Percentiles rank a stretch among this genome's conserved stretches.
phyloP scores from a whole-genome alignment of 805 yeast genomes.

The Candida pseudofarinosa region DNA sequence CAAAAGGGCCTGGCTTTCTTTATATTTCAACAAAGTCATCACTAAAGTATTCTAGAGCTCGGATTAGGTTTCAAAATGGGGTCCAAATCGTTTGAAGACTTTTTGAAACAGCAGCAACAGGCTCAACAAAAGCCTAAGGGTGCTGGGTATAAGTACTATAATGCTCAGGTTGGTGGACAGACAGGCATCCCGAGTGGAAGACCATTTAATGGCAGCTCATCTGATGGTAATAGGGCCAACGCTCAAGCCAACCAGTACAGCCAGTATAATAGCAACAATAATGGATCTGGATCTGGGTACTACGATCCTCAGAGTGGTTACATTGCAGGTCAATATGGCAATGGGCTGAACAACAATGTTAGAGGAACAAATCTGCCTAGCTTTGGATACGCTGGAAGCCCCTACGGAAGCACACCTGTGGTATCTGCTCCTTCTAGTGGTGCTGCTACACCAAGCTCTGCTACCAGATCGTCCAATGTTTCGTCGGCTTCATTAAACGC shows the following conservation, averaged over 20 bases:
- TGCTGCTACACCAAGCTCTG: constrained; percentile 28
- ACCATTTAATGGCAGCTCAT: constrained; percentile 1
- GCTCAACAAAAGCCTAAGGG: constrained; percentile 29
- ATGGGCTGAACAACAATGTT: neutral
- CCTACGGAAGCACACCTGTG: constrained; percentile 18
- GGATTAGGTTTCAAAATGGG: constrained; percentile 15
- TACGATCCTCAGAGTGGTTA: constrained; percentile 4
- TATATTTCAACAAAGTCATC: neutral
- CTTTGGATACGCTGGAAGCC: neutral
- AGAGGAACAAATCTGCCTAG: neutral
- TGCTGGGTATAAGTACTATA: constrained; percentile 10
- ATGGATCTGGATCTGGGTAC: constrained; percentile 1
- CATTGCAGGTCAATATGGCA: neutral
- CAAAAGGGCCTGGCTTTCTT: neutral
- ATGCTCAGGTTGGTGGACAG: neutral
- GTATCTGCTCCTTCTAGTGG: constrained; percentile 35
- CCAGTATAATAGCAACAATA: neutral
- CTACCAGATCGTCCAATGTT: constrained; percentile 52
- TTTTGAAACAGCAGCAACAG: constrained; percentile 43
- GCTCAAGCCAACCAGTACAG: neutral
- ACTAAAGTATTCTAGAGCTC: neutral
- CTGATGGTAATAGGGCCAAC: neutral
- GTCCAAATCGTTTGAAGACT: constrained; percentile 48
- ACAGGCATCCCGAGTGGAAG: neutral
- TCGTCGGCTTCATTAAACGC: constrained; percentile 70